Evolutionary conservation across 2,329 filamentous ascomycete species (phyloP).

Genomic region (Cladosporium sp.): DNA sequence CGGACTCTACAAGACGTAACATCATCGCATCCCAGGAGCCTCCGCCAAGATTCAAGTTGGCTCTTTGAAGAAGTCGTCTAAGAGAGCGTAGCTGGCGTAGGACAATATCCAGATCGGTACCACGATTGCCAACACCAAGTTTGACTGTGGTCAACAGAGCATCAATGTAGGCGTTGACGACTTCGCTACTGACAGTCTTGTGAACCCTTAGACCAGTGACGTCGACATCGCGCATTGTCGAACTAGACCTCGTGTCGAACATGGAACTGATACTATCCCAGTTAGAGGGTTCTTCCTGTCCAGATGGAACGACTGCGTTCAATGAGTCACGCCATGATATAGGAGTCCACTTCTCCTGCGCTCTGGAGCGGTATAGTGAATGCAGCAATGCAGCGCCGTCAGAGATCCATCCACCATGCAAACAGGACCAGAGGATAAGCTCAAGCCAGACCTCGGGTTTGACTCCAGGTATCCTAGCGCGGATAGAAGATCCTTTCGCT

Average conservation of each 20-base stretch:
- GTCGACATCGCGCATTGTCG: slow-evolving; percentile 18
- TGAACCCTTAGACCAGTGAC: slow-evolving; percentile 25
- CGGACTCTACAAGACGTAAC: slow-evolving; percentile 50
- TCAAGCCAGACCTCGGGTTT: slow-evolving; percentile 49
- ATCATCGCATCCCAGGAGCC: slow-evolving; percentile 44
- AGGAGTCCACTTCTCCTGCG: slow-evolving; percentile 25
- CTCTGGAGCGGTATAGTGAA: background rate
- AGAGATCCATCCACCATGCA: slow-evolving; percentile 44
- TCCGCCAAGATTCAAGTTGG: slow-evolving; percentile 37
- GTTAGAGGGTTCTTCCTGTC: slow-evolving; percentile 23
- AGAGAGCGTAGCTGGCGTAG: slow-evolving; percentile 33
- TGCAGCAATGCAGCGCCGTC: slow-evolving; percentile 40
- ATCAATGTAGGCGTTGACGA: slow-evolving; percentile 53
- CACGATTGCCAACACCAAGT: slow-evolving; percentile 39
- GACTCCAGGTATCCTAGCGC: slow-evolving; percentile 2
- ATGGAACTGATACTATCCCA: slow-evolving; percentile 29
- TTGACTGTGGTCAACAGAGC: slow-evolving; percentile 46
- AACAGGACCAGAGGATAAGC: slow-evolving; percentile 49
- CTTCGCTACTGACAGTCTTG: slow-evolving; percentile 55
- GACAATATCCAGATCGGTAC: slow-evolving; percentile 33
- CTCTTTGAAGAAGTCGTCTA: slow-evolving; percentile 35
- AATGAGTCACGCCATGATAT: slow-evolving; percentile 42
- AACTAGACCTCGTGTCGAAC: slow-evolving; percentile 24
- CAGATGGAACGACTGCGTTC: slow-evolving; percentile 23
- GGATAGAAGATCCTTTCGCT: slow-evolving; percentile 1